Conservation (phyloP, 2,329 filamentous ascomycete genomes). For the Fusarium oligoseptatum region DNA sequence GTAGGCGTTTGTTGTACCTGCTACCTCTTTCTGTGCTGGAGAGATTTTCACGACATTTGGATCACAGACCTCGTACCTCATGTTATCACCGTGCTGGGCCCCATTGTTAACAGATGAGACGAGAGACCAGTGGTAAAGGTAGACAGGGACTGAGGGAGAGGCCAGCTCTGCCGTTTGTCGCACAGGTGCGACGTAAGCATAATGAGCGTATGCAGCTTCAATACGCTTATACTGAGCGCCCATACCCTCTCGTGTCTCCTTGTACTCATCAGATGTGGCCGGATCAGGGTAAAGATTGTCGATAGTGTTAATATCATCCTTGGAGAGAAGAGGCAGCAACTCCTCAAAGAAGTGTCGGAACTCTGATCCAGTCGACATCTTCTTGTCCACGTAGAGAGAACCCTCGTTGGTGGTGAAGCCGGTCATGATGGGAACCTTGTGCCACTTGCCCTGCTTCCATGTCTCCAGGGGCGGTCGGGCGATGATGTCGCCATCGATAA, state of each 20-base stretch:
- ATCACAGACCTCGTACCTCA: constrained; percentile 61
- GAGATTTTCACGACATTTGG: constrained; percentile 52
- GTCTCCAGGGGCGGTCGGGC: constrained; percentile 68
- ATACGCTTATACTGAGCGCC: constrained; percentile 67
- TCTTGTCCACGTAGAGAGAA: constrained; percentile 70
- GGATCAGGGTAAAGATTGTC: constrained; percentile 73
- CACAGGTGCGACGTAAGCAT: constrained; percentile 66
- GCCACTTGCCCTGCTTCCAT: constrained; percentile 58
- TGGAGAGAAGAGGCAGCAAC: constrained; percentile 69
- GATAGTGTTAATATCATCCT: constrained; percentile 66
- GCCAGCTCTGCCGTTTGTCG: constrained; percentile 60
- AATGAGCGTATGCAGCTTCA: constrained; percentile 67
- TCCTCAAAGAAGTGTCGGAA: constrained; percentile 71
- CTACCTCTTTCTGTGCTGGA: constrained; percentile 55
- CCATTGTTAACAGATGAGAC: constrained; percentile 58
- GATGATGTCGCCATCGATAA: constrained; percentile 73
- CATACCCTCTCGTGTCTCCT: constrained; percentile 55
- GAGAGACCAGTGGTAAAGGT: constrained; percentile 58
- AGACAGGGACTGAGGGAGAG: constrained; percentile 32
- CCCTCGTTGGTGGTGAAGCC: constrained; percentile 80
- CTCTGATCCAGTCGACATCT: constrained; percentile 60
- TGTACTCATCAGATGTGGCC: constrained; percentile 47
- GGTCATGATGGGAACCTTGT: constrained; percentile 66
- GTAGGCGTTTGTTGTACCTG: constrained; percentile 60
- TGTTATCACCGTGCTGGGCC: constrained; percentile 63